These are phyloP conservation scores for Suillus brevipes DNA, from an alignment of 768 basidiomycete genomes.

Conservation along the genomic window DNA sequence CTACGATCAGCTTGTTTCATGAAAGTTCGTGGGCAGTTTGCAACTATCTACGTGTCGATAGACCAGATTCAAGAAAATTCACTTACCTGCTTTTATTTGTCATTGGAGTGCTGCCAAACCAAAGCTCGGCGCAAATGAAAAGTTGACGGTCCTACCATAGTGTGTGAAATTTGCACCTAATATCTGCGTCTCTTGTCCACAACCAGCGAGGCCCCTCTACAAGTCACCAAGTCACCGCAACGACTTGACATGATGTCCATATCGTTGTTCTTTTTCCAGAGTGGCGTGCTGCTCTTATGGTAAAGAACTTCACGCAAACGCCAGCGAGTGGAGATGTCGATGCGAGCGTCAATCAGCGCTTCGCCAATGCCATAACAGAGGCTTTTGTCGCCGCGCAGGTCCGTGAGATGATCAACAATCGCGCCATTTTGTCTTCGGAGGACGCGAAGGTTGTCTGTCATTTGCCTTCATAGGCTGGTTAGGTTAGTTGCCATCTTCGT, in stretches of 20 bases:
- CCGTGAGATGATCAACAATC: constrained; percentile 43
- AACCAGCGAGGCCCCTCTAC: constrained; percentile 19
- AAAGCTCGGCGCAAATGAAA: no score
- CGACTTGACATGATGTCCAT: constrained; percentile 40
- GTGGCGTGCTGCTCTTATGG: constrained; percentile 62
- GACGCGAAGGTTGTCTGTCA: constrained; percentile 22
- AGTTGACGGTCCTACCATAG: no score
- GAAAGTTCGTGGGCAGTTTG: no score
- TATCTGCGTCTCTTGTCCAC: constrained; percentile 57
- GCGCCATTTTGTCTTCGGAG: constrained; percentile 22
- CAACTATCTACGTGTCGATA: no score
- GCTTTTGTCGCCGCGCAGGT: constrained; percentile 65
- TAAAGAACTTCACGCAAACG: constrained; percentile 42
- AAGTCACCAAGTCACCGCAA: constrained; percentile 14
- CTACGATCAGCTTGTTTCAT: no score
- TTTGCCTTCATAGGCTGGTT: constrained; percentile 30
- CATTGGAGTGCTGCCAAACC: no score
- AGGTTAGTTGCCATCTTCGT: constrained; percentile 15
- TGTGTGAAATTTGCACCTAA: no score
- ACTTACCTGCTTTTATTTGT: no score
- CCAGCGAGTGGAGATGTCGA: constrained; percentile 39
- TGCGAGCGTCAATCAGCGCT: constrained; percentile 55
- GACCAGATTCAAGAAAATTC: no score
- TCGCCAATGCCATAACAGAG: constrained; percentile 65
- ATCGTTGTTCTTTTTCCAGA: constrained; percentile 53